phyloP scores from a whole-genome alignment of 805 yeast species.

The Myxozyma neotropica region DNA sequence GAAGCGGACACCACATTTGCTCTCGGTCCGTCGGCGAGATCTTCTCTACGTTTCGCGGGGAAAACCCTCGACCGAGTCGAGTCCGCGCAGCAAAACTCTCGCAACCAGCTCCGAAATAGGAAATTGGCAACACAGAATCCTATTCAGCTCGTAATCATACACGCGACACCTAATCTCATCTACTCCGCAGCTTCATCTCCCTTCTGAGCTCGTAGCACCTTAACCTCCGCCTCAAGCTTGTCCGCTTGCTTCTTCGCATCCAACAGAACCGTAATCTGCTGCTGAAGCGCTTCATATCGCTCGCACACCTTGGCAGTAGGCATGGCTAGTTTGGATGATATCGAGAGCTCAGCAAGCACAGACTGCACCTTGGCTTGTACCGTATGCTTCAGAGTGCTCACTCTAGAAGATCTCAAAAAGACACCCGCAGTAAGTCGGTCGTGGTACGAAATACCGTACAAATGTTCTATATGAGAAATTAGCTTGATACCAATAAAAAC shows the following conservation, averaged over 20 bases:
- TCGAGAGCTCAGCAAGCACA: constrained; percentile 72
- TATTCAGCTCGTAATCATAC: too few relatives aligned
- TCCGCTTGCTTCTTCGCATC: constrained; percentile 88
- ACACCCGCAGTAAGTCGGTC: constrained; percentile 67
- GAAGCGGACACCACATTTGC: too few relatives aligned
- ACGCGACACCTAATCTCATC: too few relatives aligned
- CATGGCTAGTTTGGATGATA: constrained; percentile 78
- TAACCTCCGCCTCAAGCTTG: constrained; percentile 78
- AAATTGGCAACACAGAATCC: too few relatives aligned
- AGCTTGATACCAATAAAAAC: not conserved
- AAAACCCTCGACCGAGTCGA: too few relatives aligned
- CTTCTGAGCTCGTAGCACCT: constrained; percentile 41
- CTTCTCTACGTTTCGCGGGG: too few relatives aligned
- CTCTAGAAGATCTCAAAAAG: constrained; percentile 72
- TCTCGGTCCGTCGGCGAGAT: too few relatives aligned
- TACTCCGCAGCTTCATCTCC: constrained; percentile 1
- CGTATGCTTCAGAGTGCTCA: constrained; percentile 77
- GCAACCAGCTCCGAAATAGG: too few relatives aligned
- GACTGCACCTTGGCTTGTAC: constrained; percentile 63
- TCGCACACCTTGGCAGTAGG: constrained; percentile 79
- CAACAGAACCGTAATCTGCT: constrained; percentile 67
- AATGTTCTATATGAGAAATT: constrained; percentile 53
- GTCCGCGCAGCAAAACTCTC: too few relatives aligned
- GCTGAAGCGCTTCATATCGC: constrained; percentile 73
- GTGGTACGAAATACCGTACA: constrained; percentile 80